These are phyloP conservation scores for Protomyces arabidopsidicola DNA, from an alignment of 1,139 yeast species.

Conservation along the genomic window DNA sequence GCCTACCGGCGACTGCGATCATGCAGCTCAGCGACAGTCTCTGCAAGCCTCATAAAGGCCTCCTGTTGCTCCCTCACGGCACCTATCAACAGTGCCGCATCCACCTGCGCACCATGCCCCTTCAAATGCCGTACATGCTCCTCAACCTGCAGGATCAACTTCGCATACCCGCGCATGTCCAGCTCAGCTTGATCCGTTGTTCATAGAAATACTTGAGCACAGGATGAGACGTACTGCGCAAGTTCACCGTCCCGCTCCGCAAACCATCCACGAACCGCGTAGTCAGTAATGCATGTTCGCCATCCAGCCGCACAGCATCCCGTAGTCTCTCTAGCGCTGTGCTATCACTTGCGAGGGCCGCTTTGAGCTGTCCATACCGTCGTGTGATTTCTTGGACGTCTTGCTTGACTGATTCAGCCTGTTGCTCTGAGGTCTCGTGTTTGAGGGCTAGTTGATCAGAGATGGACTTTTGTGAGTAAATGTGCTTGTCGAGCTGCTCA, in stretches of 20 bases:
- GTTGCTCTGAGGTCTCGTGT: conserved; percentile 58
- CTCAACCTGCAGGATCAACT: conserved; percentile 65
- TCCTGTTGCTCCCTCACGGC: conserved; percentile 15
- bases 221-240: conserved; percentile 49
- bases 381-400: conserved; percentile 70
- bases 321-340: conserved; percentile 44
- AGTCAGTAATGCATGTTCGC: conserved; percentile 59
- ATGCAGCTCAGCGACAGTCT: conserved; percentile 9
- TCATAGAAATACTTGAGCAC: conserved; percentile 53
- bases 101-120: conserved; percentile 37
- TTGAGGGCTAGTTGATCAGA: conserved; percentile 72
- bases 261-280: conserved; percentile 62
- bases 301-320: conserved; percentile 39
- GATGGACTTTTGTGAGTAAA: conserved; percentile 74
- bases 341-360: conserved; percentile 63
- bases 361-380: conserved; percentile 60
- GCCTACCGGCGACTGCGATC: conserved; percentile 4
- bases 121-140: conserved; percentile 70
- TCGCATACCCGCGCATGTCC: conserved; percentile 64
- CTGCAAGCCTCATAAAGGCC: conserved; percentile 8
- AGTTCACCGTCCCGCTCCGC: conserved; percentile 61
- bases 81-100: conserved; percentile 10
- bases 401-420: conserved; percentile 74
- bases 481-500: conserved; percentile 76
- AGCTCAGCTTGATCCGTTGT: conserved; percentile 51